Base-by-base conservation (phyloP, 2,329 filamentous ascomycete genomes). In the Pseudocercospora pini-densiflorae region DNA sequence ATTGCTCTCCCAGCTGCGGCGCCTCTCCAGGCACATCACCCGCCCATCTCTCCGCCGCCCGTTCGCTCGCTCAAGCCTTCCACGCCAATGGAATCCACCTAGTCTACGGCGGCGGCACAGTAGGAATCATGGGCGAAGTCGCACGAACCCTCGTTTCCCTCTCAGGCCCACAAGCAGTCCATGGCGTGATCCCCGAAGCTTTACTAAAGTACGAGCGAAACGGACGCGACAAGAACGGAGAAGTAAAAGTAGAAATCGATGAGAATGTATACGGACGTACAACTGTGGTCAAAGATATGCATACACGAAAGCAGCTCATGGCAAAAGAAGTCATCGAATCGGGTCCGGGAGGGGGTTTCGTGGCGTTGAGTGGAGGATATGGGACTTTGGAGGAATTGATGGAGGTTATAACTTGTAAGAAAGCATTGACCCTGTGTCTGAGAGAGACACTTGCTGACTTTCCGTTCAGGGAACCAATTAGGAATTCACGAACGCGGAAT, bases 371-470 rank as follows among this genome's bases (percentile, higher is more conserved):
- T 63, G 94, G 94, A 51, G 95, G 95, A 0, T 99, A 94, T 79
- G 95, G 95, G 21, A 99, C 95, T 1, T 86, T 98, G 77, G 95
- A 99, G 82, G 95, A 99, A 85, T 86, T 99, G 77, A 93, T 97
- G 80, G 92, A 96, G 82, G 88, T 92, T 2, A 89, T 89, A 27
- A 96, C 92, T 10, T 99, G 95, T 33, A 14, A 33, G 31, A 33
- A 33, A 33, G 10, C 24, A 27, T 27, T 27, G 5, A 5, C 24
- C 24, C 24, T 27, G 24, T 27, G 24, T 5, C 24, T 27, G 24
- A 27, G 24, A 27, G 24, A 7, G 10, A 33, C 10, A 33, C 10
- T 33, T 33, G 31, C 31, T 33, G 31, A 33, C 10, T 12, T 33
- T 33, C 9, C 1, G 1, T 33, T 33, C 8, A 33, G 31, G 31